Base-by-base conservation (phyloP, 176 grass and related monocot species). In the Stipa capillata region DNA sequence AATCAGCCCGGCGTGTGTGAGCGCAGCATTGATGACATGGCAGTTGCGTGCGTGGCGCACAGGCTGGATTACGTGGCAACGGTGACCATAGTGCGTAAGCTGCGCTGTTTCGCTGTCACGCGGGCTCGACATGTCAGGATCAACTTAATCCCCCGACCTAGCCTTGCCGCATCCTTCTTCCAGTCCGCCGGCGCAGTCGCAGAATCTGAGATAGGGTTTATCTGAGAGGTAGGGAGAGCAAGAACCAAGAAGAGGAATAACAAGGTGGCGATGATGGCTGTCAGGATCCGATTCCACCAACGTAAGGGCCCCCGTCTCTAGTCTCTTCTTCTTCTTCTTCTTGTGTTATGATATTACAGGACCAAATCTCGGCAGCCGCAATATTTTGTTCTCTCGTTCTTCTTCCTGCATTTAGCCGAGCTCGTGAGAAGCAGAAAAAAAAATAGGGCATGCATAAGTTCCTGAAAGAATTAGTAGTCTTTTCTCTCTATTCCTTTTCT, bases 211-310 rank as follows among this genome's bases (percentile, higher is more conserved):
- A 24, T 66, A 66, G 76, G 60, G 60, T 28, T 51, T 28, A 18
- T 50, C 36, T 33, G 36, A 18, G 60, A 33, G 15, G 29, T 62
- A 2, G 3, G 13, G 31, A 29, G 16, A 23, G 58, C 29, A 64
- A 8, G 21, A 13, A n/a, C n/a, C n/a, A n/a, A 15, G 40, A 7
- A 61, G 31, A 9, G 11, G 24, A 16, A n/a, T n/a, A n/a, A n/a
- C n/a, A n/a, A 20, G 24, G 34, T 1, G 32, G 57, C 76, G 56
- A 85, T 56, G 76, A 79, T 85, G 56, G 83, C 83, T 13, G 79
- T 27, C 57, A 53, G 67, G 36, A 57, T 85, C 7, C 67, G 83
- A 12, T 4, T 79, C 35, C 67, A 85, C 20, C 60, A 79, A 42
- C 35, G 83, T 85, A 65, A 65, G 57, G 10, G 16, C 10, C 13